Evolutionary conservation across 352 stramenopile genomes (phyloP), one percentile per base, ranked within the genome.

Genomic region (Plasmopara viticola): DNA sequence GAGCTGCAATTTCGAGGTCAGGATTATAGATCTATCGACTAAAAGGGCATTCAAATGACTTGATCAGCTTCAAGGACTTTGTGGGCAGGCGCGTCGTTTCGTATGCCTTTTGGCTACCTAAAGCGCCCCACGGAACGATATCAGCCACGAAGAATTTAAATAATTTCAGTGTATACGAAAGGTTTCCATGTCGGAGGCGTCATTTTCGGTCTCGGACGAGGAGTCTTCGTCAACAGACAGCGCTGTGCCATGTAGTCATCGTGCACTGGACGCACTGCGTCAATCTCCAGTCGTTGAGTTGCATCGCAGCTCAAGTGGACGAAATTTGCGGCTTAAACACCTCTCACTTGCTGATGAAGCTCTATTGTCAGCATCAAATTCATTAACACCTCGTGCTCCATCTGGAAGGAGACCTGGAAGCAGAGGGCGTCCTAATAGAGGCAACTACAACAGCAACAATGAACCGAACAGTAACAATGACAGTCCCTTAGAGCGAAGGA

Each of bases 281-380:
- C 59, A 66, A 51, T 51, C 55, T 15, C 48, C 59, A 50, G 33
- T 58, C 9, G 60, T 79, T 8, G 73, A 79, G 48, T 39, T 81
- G 43, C 70, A 84, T 39, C 68, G 73, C 20, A 81, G 69, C 52
- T 66, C 68, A 6, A 84, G 73, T 44, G 73, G 70, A 20, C 70
- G 70, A 13, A 81, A 75, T 50, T 30, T 84, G 18, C 59, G 65
- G 5, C 58, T 81, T n/a, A 74, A 78, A 42, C 65, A 68, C 25
- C 54, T 79, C 17, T 66, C 65, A 5, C 37, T 72, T n/a, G 55
- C 45, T 0, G 58, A 60, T 35, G 59, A 68, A 40, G 71, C 66
- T 28, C 39, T 61, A 40, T 37, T 75, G 0, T 72, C 55, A 6
- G 58, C 66, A 12, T 69, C 70, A 4, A 70, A 74, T 38, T 62